A percentile compares a stretch with the other conserved stretches of the same genome.
Conservation (phyloP, 768 basidiomycete genomes). For the Pluteus cervinus region DNA sequence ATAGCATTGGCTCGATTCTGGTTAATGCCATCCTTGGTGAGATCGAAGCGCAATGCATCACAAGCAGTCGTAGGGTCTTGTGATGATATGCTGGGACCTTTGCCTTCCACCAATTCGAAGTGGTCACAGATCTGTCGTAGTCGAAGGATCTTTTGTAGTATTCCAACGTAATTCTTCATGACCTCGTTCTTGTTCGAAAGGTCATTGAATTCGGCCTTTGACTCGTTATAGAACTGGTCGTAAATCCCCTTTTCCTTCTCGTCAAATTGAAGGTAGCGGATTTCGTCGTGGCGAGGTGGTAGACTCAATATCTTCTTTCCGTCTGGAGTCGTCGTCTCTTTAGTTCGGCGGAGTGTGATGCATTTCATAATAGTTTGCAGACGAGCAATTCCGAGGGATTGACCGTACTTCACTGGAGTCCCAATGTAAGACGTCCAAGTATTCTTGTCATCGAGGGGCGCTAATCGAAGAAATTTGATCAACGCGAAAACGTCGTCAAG, state of each 20-base stretch:
- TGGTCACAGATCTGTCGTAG: constrained; percentile 98
- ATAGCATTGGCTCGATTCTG: constrained; percentile 71
- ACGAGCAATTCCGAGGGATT: constrained; percentile 84
- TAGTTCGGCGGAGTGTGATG: constrained; percentile 93
- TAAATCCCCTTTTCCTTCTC: constrained; percentile 81
- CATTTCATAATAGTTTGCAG: constrained; percentile 96
- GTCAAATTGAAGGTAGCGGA: constrained; percentile 81
- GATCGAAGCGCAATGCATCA: constrained; percentile 73
- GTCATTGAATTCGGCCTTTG: constrained; percentile 87
- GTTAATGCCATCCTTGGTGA: constrained; percentile 75
- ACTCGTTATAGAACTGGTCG: constrained; percentile 81
- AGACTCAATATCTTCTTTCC: constrained; percentile 83
- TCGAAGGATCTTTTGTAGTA: constrained; percentile 92
- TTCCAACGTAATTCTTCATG: constrained; percentile 98
- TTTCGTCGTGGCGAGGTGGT: constrained; percentile 85
- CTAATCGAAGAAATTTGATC: constrained; percentile 90
- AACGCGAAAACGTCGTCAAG: constrained; percentile 97
- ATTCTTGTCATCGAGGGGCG: constrained; percentile 90
- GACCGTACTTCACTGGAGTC: constrained; percentile 87
- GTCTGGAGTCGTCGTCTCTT: constrained; percentile 76
- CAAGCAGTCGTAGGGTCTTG: constrained; percentile 56
- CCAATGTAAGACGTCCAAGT: constrained; percentile 93
- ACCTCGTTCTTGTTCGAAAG: constrained; percentile 86
- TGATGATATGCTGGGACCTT: constrained; percentile 39
- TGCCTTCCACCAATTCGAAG: constrained; percentile 79